phyloP scores from a whole-genome alignment of 208 protist genomes.

The Leishmania major region DNA sequence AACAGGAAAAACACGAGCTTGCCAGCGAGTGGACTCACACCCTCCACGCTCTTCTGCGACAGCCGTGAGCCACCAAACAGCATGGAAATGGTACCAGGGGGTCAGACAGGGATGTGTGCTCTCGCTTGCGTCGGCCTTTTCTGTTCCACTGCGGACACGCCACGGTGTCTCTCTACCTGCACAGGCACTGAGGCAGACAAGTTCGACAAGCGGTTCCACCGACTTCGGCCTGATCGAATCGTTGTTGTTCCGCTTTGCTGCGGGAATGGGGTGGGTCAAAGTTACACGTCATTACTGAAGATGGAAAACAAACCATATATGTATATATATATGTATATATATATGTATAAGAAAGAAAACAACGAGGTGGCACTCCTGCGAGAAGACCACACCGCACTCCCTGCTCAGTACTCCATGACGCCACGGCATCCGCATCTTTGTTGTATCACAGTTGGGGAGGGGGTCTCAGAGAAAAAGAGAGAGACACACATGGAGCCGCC shows the following conservation, averaged over 20 bases:
- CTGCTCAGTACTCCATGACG: background rate
- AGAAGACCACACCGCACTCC: too few species aligned
- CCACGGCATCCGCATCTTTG: background rate
- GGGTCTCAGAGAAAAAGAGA: background rate
- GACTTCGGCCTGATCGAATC: background rate
- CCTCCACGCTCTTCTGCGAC: background rate
- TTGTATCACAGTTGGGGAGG: background rate
- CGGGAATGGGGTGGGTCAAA: background rate
- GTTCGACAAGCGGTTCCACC: background rate
- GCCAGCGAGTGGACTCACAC: background rate
- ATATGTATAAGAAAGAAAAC: background rate
- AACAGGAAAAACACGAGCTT: background rate
- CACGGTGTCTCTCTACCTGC: background rate
- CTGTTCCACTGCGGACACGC: background rate
- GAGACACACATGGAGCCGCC: background rate
- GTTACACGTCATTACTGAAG: background rate
- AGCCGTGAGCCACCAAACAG: background rate
- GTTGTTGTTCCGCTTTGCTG: background rate
- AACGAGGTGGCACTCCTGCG: background rate
- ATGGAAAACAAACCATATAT: too few species aligned
- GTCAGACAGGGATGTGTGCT: background rate
- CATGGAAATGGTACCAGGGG: background rate
- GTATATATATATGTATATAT: too few species aligned
- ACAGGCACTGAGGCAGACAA: background rate
- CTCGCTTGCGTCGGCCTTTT: background rate